Evolutionary conservation across 2,329 filamentous ascomycete genomes (phyloP).

Genomic region (Penicillium sp.): DNA sequence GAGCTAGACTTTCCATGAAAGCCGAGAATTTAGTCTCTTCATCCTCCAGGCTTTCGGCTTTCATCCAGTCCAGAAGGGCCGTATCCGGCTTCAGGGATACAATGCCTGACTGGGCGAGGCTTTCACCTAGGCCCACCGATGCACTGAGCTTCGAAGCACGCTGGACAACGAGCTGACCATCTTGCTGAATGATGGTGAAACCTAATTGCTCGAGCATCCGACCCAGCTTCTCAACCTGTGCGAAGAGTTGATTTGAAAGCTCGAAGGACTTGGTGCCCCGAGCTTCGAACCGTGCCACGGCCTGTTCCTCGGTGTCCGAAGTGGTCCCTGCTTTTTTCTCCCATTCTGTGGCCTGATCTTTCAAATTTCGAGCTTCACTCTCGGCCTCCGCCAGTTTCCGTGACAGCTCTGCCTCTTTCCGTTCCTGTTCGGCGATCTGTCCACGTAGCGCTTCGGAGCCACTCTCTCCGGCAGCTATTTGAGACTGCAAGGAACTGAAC

Average conservation of each 20-base stretch:
- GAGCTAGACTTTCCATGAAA: conserved; percentile 70
- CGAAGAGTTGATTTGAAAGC: conserved; percentile 77
- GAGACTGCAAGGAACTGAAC: conserved; percentile 65
- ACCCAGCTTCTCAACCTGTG: conserved; percentile 79
- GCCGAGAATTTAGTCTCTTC: conserved; percentile 73
- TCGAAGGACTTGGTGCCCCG: conserved; percentile 76
- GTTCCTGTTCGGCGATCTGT: conserved; percentile 73
- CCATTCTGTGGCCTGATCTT: conserved; percentile 70
- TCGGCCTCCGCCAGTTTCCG: conserved; percentile 73
- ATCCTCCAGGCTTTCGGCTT: conserved; percentile 61
- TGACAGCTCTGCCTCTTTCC: conserved; percentile 64
- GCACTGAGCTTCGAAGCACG: conserved; percentile 60
- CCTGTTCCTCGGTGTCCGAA: conserved; percentile 34
- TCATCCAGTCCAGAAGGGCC: conserved; percentile 78
- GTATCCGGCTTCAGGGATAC: conserved; percentile 58
- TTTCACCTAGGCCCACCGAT: conserved; percentile 37
- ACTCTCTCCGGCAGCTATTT: conserved; percentile 78
- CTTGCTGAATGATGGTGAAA: conserved; percentile 74
- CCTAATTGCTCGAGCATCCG: conserved; percentile 83
- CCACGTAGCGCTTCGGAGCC: conserved; percentile 77
- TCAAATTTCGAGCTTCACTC: conserved; percentile 71
- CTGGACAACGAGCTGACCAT: conserved; percentile 71
- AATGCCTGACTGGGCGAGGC: conserved; percentile 36
- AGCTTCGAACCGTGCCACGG: conserved; percentile 61
- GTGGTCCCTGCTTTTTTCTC: conserved; percentile 57